Conservation (phyloP, 305 asterid species). For the Solanum aculeatissimum region DNA sequence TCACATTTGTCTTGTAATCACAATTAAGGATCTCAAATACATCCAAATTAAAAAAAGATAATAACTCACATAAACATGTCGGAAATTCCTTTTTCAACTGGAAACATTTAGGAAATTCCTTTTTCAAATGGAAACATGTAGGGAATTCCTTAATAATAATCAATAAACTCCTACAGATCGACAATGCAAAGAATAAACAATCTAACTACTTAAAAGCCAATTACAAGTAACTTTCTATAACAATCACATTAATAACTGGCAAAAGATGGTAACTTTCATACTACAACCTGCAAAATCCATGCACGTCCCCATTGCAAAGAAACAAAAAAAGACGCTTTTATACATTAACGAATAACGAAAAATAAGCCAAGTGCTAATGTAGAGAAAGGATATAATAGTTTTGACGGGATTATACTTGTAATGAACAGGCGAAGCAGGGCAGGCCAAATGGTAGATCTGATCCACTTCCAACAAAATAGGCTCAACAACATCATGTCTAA, state of each 20-base stretch:
- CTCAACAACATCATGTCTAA: slow-evolving; percentile 91
- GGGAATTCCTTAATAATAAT: background rate
- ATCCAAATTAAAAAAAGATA: background rate
- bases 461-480: slow-evolving; percentile 91
- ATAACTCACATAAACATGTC: background rate
- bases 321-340: background rate
- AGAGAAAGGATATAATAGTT: slow-evolving; percentile 75
- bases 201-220: background rate
- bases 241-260: background rate
- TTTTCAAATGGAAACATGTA: background rate
- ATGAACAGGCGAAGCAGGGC: slow-evolving; percentile 95
- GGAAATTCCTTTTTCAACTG: background rate
- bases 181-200: background rate
- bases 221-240: background rate
- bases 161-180: background rate
- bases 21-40: slow-evolving; percentile 41
- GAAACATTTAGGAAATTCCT: background rate
- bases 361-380: background rate
- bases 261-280: background rate
- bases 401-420: slow-evolving; percentile 90
- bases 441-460: slow-evolving; percentile 36
- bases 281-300: background rate
- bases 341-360: background rate
- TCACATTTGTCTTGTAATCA: slow-evolving; percentile 79
- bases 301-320: background rate